Percentiles rank a stretch among this genome's conserved stretches.
Conservation (phyloP, 139 green algal species). For the Chlamydomonas schloesseri region DNA sequence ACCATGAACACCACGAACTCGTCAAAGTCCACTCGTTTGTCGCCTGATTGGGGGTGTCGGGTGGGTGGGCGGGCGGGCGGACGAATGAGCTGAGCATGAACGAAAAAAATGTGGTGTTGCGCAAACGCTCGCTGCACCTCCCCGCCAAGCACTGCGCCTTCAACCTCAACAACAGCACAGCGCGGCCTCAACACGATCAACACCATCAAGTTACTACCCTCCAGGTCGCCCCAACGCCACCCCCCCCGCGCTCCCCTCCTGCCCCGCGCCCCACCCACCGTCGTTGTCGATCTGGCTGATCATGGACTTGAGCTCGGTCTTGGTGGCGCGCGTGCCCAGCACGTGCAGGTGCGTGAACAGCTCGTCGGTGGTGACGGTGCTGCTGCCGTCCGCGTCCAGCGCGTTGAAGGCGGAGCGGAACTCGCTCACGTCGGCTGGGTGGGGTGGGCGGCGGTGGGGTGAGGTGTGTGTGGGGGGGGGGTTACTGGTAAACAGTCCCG, state of each 20-base stretch:
- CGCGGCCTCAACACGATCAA: no score
- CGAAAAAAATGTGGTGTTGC: no score
- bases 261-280: not conserved
- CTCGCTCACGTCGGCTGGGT: slow-evolving; percentile 27
- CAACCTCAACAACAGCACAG: no score
- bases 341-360: slow-evolving; percentile 34
- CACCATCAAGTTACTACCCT: no score
- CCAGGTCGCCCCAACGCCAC: not conserved
- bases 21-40: slow-evolving; percentile 18
- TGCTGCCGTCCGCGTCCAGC: slow-evolving; percentile 21
- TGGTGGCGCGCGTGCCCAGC: slow-evolving; percentile 27
- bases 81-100: no score
- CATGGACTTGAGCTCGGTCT: slow-evolving; percentile 29
- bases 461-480: not conserved
- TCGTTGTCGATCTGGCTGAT: slow-evolving; percentile 36
- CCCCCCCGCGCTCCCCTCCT: not conserved
- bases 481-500: no score
- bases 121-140: no score
- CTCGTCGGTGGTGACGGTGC: slow-evolving; percentile 21
- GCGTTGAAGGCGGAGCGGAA: slow-evolving; percentile 28
- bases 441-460: not conserved
- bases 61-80: not conserved
- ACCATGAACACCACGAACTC: slow-evolving; percentile 47
- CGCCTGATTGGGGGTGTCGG: not conserved
- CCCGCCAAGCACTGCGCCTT: no score